Evolutionary conservation across 2,329 filamentous ascomycete species (phyloP).

Genomic region (Claviceps sp.): DNA sequence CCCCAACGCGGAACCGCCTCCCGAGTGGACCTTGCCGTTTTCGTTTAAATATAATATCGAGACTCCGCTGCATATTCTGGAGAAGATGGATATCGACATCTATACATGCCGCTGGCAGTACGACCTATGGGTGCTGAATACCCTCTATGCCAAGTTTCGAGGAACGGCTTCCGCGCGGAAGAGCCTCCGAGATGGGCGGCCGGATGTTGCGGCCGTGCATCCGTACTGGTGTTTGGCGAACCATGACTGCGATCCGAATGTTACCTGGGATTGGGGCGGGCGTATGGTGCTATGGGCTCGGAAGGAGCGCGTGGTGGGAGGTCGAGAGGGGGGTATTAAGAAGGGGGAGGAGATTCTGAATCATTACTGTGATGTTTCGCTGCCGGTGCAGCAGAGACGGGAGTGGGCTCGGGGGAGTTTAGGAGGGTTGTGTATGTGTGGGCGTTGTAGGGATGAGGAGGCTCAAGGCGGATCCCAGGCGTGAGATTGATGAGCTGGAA

Average conservation of each 20-base stretch:
- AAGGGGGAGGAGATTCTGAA: slow-evolving; percentile 78
- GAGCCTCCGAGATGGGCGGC: slow-evolving; percentile 61
- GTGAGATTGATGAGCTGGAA: no score
- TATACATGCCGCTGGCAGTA: slow-evolving; percentile 45
- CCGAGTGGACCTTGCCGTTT: slow-evolving; percentile 59
- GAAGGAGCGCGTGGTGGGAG: slow-evolving; percentile 40
- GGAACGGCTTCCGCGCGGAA: slow-evolving; percentile 83
- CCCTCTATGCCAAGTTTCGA: slow-evolving; percentile 82
- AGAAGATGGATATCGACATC: slow-evolving; percentile 75
- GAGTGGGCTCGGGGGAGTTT: slow-evolving; percentile 84
- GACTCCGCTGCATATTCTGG: slow-evolving; percentile 61
- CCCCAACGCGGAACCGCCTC: slow-evolving; percentile 42
- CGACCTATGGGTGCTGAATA: slow-evolving; percentile 80
- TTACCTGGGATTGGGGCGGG: slow-evolving; percentile 85
- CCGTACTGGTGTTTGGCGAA: slow-evolving; percentile 95
- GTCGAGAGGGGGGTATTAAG: slow-evolving; percentile 46
- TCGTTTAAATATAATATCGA: slow-evolving; percentile 66
- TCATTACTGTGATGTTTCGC: slow-evolving; percentile 81
- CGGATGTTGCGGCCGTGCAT: slow-evolving; percentile 86
- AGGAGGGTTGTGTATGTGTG: slow-evolving; percentile 79
- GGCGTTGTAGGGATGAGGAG: slow-evolving; percentile 64
- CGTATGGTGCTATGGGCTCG: slow-evolving; percentile 58
- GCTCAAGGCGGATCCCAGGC: slow-evolving; percentile 9
- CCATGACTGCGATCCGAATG: slow-evolving; percentile 90
- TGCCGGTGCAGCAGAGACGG: slow-evolving; percentile 66